A percentile compares a stretch with the other conserved stretches of the same genome.
Evolutionary conservation across 192 early-diverging fungal species (phyloP).

Genomic region (Piromyces sp.): DNA sequence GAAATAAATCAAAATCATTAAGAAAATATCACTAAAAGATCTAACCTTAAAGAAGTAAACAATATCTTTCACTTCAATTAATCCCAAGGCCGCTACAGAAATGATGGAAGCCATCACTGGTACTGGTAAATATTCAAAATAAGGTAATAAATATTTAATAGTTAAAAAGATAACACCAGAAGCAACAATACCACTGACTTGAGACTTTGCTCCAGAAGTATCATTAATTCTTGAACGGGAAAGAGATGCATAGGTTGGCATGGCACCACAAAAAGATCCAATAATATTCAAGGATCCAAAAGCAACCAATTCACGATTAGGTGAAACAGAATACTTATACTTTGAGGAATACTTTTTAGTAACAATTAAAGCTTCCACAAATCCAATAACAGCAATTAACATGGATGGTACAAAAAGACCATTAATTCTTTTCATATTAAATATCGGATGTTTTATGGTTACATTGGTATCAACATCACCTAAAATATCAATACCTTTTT

Average conservation of each 20-base stretch:
- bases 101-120: slow-evolving; percentile 69
- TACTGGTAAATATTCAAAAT: slow-evolving; percentile 67
- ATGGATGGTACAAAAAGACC: slow-evolving; percentile 63
- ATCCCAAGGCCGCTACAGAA: slow-evolving; percentile 56
- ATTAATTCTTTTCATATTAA: slow-evolving; percentile 38
- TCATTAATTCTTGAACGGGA: slow-evolving; percentile 88
- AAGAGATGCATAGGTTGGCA: slow-evolving; percentile 77
- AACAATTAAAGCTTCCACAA: slow-evolving; percentile 91
- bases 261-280: slow-evolving; percentile 53
- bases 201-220: slow-evolving; percentile 74
- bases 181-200: slow-evolving; percentile 71
- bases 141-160: slow-evolving; percentile 63
- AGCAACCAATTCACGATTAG: slow-evolving; percentile 93
- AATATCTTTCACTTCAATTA: slow-evolving; percentile 62
- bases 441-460: slow-evolving; percentile 40
- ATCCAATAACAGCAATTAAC: slow-evolving; percentile 86
- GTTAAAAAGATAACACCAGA: slow-evolving; percentile 57
- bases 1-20: slow-evolving; percentile 74
- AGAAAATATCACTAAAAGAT: slow-evolving; percentile 65
- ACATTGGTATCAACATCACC: slow-evolving; percentile 49
- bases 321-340: slow-evolving; percentile 79
- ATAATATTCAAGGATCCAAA: slow-evolving; percentile 76
- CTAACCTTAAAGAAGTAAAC: slow-evolving; percentile 58
- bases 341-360: slow-evolving; percentile 80
- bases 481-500: slow-evolving; percentile 56